A percentile compares a stretch with the other conserved stretches of the same genome.
These are phyloP conservation scores for Naganishia cerealis DNA, from an alignment of 1,284 basidiomycete species.

Conservation along the genomic window DNA sequence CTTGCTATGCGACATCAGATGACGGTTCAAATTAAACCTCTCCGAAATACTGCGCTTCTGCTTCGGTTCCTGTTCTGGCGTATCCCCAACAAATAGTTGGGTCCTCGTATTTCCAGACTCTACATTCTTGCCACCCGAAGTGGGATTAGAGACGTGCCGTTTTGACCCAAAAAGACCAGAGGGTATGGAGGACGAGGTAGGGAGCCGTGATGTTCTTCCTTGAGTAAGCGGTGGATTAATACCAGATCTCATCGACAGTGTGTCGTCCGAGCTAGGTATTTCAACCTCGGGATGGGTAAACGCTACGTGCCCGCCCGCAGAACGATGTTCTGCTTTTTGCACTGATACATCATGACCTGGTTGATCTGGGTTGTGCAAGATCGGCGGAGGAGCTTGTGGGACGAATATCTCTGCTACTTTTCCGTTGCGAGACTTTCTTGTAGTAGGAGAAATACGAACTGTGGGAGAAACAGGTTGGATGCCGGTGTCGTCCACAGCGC, in stretches of 20 bases:
- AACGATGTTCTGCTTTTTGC: neutral
- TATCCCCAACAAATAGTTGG: neutral
- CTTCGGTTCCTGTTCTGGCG: neutral
- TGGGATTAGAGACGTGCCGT: slow-evolving; percentile 2
- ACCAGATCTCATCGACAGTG: neutral
- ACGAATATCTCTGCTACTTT: slow-evolving; percentile 15
- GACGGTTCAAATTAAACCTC: slow-evolving; percentile 19
- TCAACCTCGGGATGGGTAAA: slow-evolving; percentile 12
- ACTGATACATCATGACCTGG: neutral
- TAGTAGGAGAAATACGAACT: neutral
- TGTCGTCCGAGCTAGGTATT: slow-evolving; percentile 20
- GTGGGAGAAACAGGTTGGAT: neutral
- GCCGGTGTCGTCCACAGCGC: neutral
- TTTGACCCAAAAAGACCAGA: slow-evolving; percentile 7
- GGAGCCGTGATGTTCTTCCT: neutral
- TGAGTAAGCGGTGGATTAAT: neutral
- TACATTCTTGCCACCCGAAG: neutral
- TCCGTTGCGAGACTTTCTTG: neutral
- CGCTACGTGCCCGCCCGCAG: slow-evolving; percentile 15
- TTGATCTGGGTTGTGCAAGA: neutral
- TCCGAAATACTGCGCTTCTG: slow-evolving; percentile 17
- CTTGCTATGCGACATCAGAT: slow-evolving; percentile 18
- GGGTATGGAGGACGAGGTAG: slow-evolving; percentile 5
- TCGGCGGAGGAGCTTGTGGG: slow-evolving; percentile 22
- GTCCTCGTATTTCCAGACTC: neutral